Evolutionary conservation across 768 basidiomycete species (phyloP).

Genomic region (Lactifluus hygrophoroides): DNA sequence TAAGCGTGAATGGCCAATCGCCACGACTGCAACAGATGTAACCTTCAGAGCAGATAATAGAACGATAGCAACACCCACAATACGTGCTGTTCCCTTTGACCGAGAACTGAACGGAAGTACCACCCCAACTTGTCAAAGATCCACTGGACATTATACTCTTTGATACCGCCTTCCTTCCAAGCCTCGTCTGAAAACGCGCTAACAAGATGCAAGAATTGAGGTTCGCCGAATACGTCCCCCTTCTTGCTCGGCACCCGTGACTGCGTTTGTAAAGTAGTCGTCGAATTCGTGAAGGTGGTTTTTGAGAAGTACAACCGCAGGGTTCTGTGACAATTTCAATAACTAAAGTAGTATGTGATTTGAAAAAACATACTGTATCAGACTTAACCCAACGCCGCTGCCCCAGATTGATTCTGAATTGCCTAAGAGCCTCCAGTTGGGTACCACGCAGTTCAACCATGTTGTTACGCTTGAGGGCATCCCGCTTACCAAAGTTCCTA

Average conservation of each 20-base stretch:
- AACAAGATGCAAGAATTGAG: not conserved
- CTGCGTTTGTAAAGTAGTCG: not conserved
- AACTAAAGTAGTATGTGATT: too few species aligned
- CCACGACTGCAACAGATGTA: too few species aligned
- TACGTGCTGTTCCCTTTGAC: too few species aligned
- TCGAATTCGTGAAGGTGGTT: not conserved
- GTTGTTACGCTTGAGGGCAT: not conserved
- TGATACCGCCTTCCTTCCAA: not conserved
- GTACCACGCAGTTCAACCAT: not conserved
- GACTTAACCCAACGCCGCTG: not conserved
- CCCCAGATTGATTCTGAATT: not conserved
- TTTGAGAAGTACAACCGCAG: not conserved
- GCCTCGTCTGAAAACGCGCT: not conserved
- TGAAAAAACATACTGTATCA: too few species aligned
- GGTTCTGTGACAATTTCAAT: too few species aligned
- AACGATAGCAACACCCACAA: too few species aligned
- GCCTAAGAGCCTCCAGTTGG: not conserved
- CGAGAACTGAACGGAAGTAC: not conserved
- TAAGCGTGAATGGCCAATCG: too few species aligned
- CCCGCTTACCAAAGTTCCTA: too few species aligned
- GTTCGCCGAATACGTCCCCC: not conserved
- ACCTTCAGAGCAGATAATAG: too few species aligned
- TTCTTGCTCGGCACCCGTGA: not conserved
- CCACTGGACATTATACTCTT: not conserved
- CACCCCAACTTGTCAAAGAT: too few species aligned